A percentile compares a stretch with the other conserved stretches of the same genome.
These are phyloP conservation scores for Aureobasidium sp. DNA, from an alignment of 2,329 filamentous ascomycete species.

Conservation along the genomic window DNA sequence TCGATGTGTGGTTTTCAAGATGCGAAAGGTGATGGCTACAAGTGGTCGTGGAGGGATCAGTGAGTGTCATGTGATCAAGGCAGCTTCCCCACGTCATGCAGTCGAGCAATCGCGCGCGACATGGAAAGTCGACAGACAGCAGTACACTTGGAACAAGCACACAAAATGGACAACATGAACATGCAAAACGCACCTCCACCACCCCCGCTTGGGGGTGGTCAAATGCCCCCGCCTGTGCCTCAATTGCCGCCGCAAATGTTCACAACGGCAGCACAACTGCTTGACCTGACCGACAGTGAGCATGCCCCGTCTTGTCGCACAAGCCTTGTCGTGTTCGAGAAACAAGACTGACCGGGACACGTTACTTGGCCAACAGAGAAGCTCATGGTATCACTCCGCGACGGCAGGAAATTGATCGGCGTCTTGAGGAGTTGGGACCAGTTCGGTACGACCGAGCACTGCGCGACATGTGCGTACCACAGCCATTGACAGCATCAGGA, in stretches of 20 bases:
- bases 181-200: constrained; percentile 23
- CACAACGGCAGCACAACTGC: constrained; percentile 87
- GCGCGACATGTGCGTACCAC: too few relatives aligned
- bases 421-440: constrained; percentile 95
- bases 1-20: not conserved
- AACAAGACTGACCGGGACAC: constrained; percentile 21
- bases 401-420: constrained; percentile 88
- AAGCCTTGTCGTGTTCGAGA: not conserved
- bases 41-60: too few relatives aligned
- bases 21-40: too few relatives aligned
- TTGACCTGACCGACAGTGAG: constrained; percentile 96
- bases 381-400: constrained; percentile 80
- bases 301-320: constrained; percentile 15
- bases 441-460: constrained; percentile 57
- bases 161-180: constrained; percentile 26
- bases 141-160: not conserved
- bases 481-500: constrained; percentile 43
- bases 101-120: not conserved
- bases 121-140: not conserved
- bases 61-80: not conserved
- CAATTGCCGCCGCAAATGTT: constrained; percentile 94
- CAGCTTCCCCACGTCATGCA: not conserved
- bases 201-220: constrained; percentile 11
- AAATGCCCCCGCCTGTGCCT: constrained; percentile 35
- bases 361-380: constrained; percentile 59